These are phyloP conservation scores for Aspergillus fumigatiaffinis DNA, from an alignment of 2,329 filamentous ascomycete genomes.

Conservation along the genomic window DNA sequence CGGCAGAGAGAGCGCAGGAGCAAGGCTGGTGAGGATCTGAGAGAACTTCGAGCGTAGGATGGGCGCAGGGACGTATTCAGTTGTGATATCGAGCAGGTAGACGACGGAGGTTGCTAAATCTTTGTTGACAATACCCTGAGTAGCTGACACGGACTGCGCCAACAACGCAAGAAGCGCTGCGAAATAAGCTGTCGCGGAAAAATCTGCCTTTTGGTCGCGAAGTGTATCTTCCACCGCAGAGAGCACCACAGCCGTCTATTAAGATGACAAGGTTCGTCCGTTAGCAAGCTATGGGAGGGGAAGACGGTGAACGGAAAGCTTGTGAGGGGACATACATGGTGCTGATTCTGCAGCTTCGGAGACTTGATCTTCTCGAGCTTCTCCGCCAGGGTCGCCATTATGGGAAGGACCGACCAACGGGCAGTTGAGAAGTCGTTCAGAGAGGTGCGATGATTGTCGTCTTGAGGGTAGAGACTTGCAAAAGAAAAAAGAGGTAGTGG, in stretches of 20 bases:
- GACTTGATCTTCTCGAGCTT: conserved; percentile 97
- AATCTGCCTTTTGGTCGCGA: conserved; percentile 76
- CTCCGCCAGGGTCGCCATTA: conserved; percentile 68
- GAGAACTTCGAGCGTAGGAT: conserved; percentile 93
- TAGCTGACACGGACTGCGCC: conserved; percentile 64
- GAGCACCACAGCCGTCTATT: conserved; percentile 65
- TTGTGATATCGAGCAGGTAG: conserved; percentile 91
- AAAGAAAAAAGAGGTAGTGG: conserved; percentile 21
- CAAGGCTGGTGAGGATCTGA: conserved; percentile 82
- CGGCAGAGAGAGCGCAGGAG: conserved; percentile 72
- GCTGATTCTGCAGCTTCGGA: conserved; percentile 91
- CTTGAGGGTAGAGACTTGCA: conserved; percentile 21
- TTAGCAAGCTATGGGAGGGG: background rate
- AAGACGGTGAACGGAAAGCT: conserved; percentile 11
- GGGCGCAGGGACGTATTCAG: conserved; percentile 75
- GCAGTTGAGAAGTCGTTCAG: conserved; percentile 20
- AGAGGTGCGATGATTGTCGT: conserved; percentile 3
- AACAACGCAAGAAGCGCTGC: conserved; percentile 89
- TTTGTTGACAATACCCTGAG: conserved; percentile 67
- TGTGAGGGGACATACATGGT: conserved; percentile 61
- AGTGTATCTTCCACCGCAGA: conserved; percentile 90
- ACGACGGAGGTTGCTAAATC: conserved; percentile 82
- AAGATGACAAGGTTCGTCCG: conserved; percentile 6
- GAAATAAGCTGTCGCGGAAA: conserved; percentile 88
- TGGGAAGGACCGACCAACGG: conserved; percentile 28